Base-by-base conservation (phyloP, 1,284 basidiomycete genomes). In the Meira miltonrushii region DNA sequence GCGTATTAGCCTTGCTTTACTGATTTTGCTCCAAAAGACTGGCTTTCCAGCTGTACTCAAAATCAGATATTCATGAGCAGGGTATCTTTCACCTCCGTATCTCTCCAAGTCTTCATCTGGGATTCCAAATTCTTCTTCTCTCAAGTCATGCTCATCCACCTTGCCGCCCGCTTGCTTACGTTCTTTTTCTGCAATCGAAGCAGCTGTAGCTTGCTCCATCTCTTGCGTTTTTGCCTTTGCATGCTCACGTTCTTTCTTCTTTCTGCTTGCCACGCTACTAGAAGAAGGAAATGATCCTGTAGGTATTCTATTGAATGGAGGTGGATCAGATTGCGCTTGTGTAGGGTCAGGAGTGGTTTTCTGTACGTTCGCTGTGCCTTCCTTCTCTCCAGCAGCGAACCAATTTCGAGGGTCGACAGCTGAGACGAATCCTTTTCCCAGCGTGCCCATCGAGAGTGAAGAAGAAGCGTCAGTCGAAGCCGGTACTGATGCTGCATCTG, bases 31-130 rank as follows among this genome's bases (percentile, higher is more conserved):
- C 48, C 67, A 61, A 65, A 65, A 74, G 61, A 74, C 67, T 7
- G 69, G 69, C 56, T 73, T 73, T 19, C 71, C 71, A 2, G 71
- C 71, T 1, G 64, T 65, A 11, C 65, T 71, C 37, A 73, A 59
- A 50, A 73, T 66, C 57, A 62, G 69, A 58, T 73, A 73, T 49
- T 64, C 66, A 28, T 65, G 58, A 55, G 61, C 56, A 6, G 65
- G 59, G 19, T 58, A 68, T 12, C 50, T 54, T 37, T 62, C 66
- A 8, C 28, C 28, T 33, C 28, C 28, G 8, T 33, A 33, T 33
- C 28, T 33, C 28, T 33, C 28, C 28, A 33, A 8, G 5, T 53
- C 17, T 39, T 53, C 23, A 17, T 39, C 50, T n/a, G n/a, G 17
- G 13, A 48, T 23, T 5, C 46, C 46, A 21, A 48, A 48, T 13